phyloP scores from a whole-genome alignment of 2,329 filamentous ascomycete species.

The Fusarium tanahbumbuense region DNA sequence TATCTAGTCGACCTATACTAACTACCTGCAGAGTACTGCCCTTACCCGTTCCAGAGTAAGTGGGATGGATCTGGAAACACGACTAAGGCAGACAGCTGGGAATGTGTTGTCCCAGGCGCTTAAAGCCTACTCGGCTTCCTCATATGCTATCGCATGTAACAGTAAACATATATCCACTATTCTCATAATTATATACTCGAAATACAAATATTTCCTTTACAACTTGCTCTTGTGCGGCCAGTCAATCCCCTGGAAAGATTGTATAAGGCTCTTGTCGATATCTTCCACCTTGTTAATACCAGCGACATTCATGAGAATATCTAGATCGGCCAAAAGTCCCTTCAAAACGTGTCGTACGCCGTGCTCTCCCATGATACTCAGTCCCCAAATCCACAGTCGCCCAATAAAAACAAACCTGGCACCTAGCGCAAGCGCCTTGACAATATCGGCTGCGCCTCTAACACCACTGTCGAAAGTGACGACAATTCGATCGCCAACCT shows the following conservation, averaged over 20 bases:
- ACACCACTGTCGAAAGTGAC: slow-evolving; percentile 25
- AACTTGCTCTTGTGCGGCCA: slow-evolving; percentile 1
- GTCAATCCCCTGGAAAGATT: neutral
- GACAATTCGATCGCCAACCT: slow-evolving; percentile 14
- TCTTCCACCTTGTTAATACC: slow-evolving; percentile 4
- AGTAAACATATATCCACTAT: neutral
- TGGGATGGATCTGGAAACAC: slow-evolving; percentile 16
- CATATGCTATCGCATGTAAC: neutral
- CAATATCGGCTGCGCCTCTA: slow-evolving; percentile 22
- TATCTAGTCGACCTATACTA: fast-evolving
- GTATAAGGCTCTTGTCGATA: slow-evolving; percentile 6
- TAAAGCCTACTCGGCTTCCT: neutral
- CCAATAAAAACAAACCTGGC: slow-evolving; percentile 27
- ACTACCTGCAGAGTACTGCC: neutral
- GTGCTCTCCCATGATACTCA: slow-evolving; percentile 25
- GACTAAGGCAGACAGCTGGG: neutral
- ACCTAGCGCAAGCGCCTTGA: slow-evolving; percentile 26
- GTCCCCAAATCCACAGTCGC: slow-evolving; percentile 21
- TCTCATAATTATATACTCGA: too few species aligned
- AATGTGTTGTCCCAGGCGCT: neutral
- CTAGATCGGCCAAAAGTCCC: slow-evolving; percentile 6
- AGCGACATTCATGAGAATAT: slow-evolving; percentile 12
- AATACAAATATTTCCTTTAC: neutral
- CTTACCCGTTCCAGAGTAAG: slow-evolving; percentile 9
- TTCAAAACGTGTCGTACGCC: slow-evolving; percentile 20